phyloP scores from a whole-genome alignment of 2,329 filamentous ascomycete genomes.

The Aureobasidium sp. region DNA sequence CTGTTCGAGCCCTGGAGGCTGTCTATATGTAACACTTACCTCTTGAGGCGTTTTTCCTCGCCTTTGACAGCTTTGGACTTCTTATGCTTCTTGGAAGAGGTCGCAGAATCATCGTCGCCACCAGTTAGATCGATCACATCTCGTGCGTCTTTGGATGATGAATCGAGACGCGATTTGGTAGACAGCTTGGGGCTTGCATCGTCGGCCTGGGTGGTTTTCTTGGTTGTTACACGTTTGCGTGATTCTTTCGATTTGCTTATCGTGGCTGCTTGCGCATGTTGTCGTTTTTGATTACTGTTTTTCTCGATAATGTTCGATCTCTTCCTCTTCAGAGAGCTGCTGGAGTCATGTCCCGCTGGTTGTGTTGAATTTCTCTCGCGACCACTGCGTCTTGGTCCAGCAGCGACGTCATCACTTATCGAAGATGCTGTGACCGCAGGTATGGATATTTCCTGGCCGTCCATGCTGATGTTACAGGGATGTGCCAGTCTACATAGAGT shows the following conservation, averaged over 20 bases:
- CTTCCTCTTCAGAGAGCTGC: not conserved
- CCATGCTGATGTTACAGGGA: not conserved
- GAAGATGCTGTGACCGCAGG: too few species aligned
- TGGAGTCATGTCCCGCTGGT: not conserved
- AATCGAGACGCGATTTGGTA: not conserved
- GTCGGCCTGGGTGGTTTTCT: not conserved
- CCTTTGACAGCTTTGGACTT: conserved; percentile 18
- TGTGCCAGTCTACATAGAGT: not conserved
- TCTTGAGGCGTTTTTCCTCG: conserved; percentile 23
- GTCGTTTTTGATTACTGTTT: not conserved
- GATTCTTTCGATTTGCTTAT: not conserved
- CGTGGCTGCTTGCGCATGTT: not conserved
- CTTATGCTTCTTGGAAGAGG: conserved; percentile 14
- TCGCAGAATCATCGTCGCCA: conserved; percentile 6
- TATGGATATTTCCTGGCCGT: too few species aligned
- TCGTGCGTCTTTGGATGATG: not conserved
- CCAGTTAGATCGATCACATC: conserved; percentile 11
- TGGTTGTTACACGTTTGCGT: not conserved
- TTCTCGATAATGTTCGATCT: not conserved
- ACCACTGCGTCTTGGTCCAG: not conserved
- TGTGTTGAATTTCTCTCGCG: not conserved
- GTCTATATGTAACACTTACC: not conserved
- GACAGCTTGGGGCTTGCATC: not conserved
- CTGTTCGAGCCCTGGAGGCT: not conserved
- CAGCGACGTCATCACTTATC: not conserved